Evolutionary conservation across 805 yeast species (phyloP).

Genomic region (Lachancea sp.): DNA sequence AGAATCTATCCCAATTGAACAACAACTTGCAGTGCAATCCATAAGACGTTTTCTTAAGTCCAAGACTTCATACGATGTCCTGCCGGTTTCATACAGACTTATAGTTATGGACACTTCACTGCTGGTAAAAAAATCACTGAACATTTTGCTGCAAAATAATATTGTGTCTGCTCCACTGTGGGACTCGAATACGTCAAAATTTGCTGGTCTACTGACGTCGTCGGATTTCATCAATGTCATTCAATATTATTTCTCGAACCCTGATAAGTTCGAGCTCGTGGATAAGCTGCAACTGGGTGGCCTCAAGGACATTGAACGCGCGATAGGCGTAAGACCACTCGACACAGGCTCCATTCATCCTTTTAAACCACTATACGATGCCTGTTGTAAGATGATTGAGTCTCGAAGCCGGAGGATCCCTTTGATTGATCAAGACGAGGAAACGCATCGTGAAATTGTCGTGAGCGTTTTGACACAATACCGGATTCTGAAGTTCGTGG

Average conservation of each 20-base stretch:
- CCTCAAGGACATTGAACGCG: constrained; percentile 75
- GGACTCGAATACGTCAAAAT: constrained; percentile 82
- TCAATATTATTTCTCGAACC: constrained; percentile 84
- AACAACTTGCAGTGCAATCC: constrained; percentile 68
- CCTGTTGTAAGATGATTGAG: constrained; percentile 85
- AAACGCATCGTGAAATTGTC: constrained; percentile 86
- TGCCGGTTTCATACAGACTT: constrained; percentile 89
- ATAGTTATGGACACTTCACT: constrained; percentile 90
- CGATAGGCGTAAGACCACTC: constrained; percentile 77
- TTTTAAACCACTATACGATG: constrained; percentile 79
- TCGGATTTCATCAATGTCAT: constrained; percentile 92
- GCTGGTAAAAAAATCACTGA: constrained; percentile 82
- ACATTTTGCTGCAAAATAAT: constrained; percentile 83
- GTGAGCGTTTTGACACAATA: constrained; percentile 94
- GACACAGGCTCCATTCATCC: constrained; percentile 90
- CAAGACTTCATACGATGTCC: constrained; percentile 91
- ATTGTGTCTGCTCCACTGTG: constrained; percentile 96
- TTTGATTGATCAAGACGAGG: constrained; percentile 87
- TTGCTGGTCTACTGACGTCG: constrained; percentile 90
- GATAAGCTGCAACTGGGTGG: constrained; percentile 83
- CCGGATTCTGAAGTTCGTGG: constrained; percentile 89
- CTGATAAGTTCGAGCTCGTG: constrained; percentile 81
- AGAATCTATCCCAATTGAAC: constrained; percentile 46
- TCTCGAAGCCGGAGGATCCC: constrained; percentile 91
- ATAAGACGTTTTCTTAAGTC: constrained; percentile 79